These are phyloP conservation scores for Saccharomycopsis fibuligera DNA, from an alignment of 805 yeast genomes.

Conservation along the genomic window DNA sequence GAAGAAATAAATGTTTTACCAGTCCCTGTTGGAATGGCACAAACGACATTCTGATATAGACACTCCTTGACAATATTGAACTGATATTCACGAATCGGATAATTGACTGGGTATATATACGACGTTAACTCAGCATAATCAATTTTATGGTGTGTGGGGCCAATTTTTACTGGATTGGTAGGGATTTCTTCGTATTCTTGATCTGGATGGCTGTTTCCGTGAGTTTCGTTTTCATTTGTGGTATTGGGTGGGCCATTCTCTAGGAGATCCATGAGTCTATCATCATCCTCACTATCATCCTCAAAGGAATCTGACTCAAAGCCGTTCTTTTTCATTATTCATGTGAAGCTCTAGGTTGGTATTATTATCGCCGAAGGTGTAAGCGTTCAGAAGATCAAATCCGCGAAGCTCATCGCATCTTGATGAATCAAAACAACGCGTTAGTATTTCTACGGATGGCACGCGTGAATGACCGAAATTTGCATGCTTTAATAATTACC, in stretches of 20 bases:
- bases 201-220: background rate
- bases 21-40: slow-evolving; percentile 94
- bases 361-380: too few relatives aligned
- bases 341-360: too few relatives aligned
- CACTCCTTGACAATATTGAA: slow-evolving; percentile 70
- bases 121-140: slow-evolving; percentile 34
- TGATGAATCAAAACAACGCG: too few relatives aligned
- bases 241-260: background rate
- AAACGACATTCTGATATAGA: slow-evolving; percentile 64
- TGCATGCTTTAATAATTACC: too few relatives aligned
- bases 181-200: slow-evolving; percentile 32
- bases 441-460: too few relatives aligned
- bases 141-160: slow-evolving; percentile 47
- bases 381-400: too few relatives aligned
- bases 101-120: slow-evolving; percentile 80
- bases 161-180: slow-evolving; percentile 28
- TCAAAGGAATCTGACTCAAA: slow-evolving; percentile 19
- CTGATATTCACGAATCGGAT: slow-evolving; percentile 83
- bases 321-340: slow-evolving; percentile 2
- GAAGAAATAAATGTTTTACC: slow-evolving; percentile 97
- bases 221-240: background rate
- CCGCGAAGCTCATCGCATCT: too few relatives aligned
- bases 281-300: slow-evolving; percentile 12
- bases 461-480: too few relatives aligned
- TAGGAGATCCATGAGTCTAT: slow-evolving; percentile 5